phyloP scores from a whole-genome alignment of 1,284 basidiomycete genomes.

The Apiotrichum montevideense region DNA sequence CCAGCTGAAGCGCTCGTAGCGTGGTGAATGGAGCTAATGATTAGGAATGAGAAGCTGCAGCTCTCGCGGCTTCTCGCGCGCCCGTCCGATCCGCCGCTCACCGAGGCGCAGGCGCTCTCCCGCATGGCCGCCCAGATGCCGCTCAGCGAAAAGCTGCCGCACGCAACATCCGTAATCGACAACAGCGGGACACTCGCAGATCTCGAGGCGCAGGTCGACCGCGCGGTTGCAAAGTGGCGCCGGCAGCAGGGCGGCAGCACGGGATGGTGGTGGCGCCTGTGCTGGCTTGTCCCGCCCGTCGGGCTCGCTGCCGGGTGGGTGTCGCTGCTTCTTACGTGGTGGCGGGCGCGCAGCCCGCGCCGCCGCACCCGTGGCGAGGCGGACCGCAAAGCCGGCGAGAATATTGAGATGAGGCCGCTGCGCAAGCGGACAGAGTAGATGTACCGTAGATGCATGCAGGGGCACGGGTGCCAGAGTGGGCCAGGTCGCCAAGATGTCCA shows the following conservation, averaged over 20 bases:
- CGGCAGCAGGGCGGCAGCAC: conserved; percentile 52
- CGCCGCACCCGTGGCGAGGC: conserved; percentile 30
- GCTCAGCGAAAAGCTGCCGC: conserved; percentile 68
- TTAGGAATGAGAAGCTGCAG: conserved; percentile 55
- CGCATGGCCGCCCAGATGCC: conserved; percentile 77
- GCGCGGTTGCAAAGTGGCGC: conserved; percentile 57
- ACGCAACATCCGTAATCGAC: conserved; percentile 82
- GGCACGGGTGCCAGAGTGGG: too few species aligned
- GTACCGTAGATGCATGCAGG: too few species aligned
- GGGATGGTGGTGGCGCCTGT: conserved; percentile 58
- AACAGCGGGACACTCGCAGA: conserved; percentile 73
- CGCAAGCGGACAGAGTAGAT: background rate
- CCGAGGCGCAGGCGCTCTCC: conserved; percentile 54
- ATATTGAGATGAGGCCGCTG: conserved; percentile 25
- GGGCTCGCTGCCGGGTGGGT: conserved; percentile 49
- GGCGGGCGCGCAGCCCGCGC: conserved; percentile 4
- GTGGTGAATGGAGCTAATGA: too few species aligned
- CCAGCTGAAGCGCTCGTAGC: too few species aligned
- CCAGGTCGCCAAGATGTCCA: too few species aligned
- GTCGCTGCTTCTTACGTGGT: conserved; percentile 22
- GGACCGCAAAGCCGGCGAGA: conserved; percentile 17
- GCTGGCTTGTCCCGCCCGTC: conserved; percentile 76
- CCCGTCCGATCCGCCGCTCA: conserved; percentile 54
- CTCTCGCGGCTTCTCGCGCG: conserved; percentile 69
- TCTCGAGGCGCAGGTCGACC: conserved; percentile 62